phyloP scores from a whole-genome alignment of 1,139 yeast genomes.

The Sugiyamaella sp. region DNA sequence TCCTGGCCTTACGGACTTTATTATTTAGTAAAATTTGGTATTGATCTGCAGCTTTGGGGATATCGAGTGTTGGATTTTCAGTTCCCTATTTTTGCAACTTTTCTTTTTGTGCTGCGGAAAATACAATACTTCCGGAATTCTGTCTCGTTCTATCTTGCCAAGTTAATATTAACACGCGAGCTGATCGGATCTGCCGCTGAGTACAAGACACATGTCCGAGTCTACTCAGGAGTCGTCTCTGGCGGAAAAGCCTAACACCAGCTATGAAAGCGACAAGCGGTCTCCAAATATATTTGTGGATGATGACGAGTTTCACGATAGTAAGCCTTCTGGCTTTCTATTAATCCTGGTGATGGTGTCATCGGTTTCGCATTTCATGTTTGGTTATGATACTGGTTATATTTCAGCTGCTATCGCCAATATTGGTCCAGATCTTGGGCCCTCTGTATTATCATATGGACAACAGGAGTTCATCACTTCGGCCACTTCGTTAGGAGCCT shows the following conservation, averaged over 20 bases:
- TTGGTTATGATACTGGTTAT: conserved; percentile 96
- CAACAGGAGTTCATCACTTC: conserved; percentile 89
- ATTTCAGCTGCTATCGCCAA: conserved; percentile 89
- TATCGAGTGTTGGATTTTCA: too few species aligned
- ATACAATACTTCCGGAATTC: neutral
- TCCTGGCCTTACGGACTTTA: too few species aligned
- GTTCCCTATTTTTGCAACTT: too few species aligned
- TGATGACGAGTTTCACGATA: conserved; percentile 26
- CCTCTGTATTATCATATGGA: conserved; percentile 58
- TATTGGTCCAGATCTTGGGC: conserved; percentile 64
- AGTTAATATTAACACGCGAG: neutral
- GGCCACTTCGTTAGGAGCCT: conserved; percentile 94
- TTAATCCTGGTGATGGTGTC: conserved; percentile 76
- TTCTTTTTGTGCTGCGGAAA: neutral
- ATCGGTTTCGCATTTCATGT: conserved; percentile 92
- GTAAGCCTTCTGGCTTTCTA: conserved; percentile 39
- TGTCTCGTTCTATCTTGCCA: neutral
- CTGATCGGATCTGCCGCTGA: neutral
- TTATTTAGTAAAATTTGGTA: too few species aligned
- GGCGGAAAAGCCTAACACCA: neutral
- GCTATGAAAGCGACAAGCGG: conserved; percentile 6
- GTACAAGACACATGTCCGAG: conserved; percentile 1
- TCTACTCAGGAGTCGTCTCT: neutral
- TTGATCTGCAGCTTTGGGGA: too few species aligned
- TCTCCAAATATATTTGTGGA: conserved; percentile 11